phyloP scores from a whole-genome alignment of 495 filamentous ascomycete genomes.

The Diplogelasinospora grovesii region DNA sequence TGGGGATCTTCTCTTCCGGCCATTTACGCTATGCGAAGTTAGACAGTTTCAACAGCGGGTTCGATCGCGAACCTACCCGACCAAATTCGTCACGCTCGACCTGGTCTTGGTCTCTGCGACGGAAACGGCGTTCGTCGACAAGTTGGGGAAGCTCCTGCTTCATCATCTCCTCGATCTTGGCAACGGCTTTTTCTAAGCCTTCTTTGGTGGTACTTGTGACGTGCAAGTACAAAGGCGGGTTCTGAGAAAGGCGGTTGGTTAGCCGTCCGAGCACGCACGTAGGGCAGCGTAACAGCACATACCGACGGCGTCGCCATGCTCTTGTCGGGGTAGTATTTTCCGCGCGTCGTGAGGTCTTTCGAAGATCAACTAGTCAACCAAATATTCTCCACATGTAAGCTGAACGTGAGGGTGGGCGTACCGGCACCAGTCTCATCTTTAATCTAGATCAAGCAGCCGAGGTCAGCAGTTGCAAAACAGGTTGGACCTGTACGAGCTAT shows the following conservation, averaged over 20 bases:
- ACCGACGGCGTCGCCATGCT: slow-evolving; percentile 91
- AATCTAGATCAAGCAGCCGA: slow-evolving; percentile 92
- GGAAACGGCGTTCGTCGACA: slow-evolving; percentile 91
- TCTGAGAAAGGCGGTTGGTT: slow-evolving; percentile 45
- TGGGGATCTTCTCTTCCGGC: slow-evolving; percentile 91
- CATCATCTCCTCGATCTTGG: slow-evolving; percentile 88
- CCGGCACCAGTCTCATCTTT: slow-evolving; percentile 99
- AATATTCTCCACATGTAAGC: slow-evolving; percentile 45
- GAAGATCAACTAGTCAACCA: slow-evolving; percentile 49
- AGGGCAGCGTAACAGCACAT: slow-evolving; percentile 12
- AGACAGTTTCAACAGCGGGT: no score
- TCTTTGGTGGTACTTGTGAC: slow-evolving; percentile 90
- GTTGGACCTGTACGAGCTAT: slow-evolving; percentile 62
- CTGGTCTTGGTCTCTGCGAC: slow-evolving; percentile 75
- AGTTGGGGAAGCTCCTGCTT: slow-evolving; percentile 92
- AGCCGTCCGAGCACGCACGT: background rate
- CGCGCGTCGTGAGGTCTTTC: slow-evolving; percentile 98
- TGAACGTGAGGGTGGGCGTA: slow-evolving; percentile 60
- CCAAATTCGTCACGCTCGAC: slow-evolving; percentile 95
- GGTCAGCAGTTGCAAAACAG: slow-evolving; percentile 98
- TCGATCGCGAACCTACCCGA: slow-evolving; percentile 68
- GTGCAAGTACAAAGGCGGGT: slow-evolving; percentile 89
- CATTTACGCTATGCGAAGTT: slow-evolving; percentile 95
- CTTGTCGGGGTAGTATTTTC: slow-evolving; percentile 94
- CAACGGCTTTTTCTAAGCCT: slow-evolving; percentile 80